phyloP scores from a whole-genome alignment of 306 rosid species.

The Citrullus mucosospermus region DNA sequence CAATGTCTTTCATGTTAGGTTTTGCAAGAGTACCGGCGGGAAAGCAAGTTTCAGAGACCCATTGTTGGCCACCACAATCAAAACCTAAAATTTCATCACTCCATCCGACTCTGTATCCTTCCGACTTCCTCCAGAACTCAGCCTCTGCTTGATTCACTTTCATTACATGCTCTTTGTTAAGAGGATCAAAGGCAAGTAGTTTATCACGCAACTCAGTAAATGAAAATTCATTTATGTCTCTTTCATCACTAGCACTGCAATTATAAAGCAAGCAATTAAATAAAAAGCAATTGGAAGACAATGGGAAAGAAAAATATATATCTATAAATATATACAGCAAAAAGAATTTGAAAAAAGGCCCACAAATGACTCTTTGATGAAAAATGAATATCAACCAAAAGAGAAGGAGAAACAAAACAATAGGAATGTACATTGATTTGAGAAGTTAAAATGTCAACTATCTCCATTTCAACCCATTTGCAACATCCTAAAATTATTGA shows the following conservation, averaged over 20 bases:
- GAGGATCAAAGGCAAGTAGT: constrained; percentile 78
- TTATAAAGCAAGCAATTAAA: not conserved
- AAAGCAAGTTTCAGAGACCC: constrained; percentile 96
- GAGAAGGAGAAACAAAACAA: not conserved
- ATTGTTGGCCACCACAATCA: constrained; percentile 99
- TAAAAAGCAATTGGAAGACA: not conserved
- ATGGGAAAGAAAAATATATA: not conserved
- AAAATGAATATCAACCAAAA: not conserved
- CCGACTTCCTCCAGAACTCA: constrained; percentile 85
- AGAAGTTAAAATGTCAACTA: not conserved
- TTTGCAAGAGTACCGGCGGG: constrained; percentile 68
- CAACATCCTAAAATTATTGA: not conserved
- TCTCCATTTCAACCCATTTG: not conserved
- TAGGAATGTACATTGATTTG: not conserved
- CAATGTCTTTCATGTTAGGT: constrained; percentile 89
- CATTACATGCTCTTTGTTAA: constrained; percentile 55
- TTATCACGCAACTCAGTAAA: constrained; percentile 89
- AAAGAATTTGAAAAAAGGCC: not conserved
- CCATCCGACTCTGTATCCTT: constrained; percentile 98
- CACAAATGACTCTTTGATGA: not conserved
- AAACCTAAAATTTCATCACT: constrained; percentile 96
- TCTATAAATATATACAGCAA: not conserved
- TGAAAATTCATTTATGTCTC: constrained; percentile 60
- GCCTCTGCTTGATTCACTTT: constrained; percentile 93
- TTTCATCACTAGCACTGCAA: constrained; percentile 35